phyloP scores from a whole-genome alignment of 768 basidiomycete genomes.

The Suillus ampliporus region DNA sequence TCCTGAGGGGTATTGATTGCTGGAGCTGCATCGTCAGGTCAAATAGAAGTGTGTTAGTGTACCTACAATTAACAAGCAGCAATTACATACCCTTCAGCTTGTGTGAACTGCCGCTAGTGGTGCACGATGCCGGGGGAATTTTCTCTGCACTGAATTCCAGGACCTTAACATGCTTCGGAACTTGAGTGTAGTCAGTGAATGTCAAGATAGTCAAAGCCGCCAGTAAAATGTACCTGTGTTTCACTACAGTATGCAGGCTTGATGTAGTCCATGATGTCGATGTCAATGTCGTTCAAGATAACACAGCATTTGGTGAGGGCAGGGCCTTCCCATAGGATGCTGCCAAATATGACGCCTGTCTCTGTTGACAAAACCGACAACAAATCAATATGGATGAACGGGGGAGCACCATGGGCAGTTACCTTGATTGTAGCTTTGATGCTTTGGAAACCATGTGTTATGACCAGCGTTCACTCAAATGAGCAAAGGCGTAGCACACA shows the following conservation, averaged over 20 bases:
- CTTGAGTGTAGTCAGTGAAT: slow-evolving; percentile 49
- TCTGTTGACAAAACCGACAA: slow-evolving; percentile 87
- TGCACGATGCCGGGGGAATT: too few species aligned
- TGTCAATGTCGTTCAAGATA: slow-evolving; percentile 91
- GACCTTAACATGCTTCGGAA: slow-evolving; percentile 89
- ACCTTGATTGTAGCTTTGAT: slow-evolving; percentile 99
- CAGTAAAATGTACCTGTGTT: slow-evolving; percentile 76
- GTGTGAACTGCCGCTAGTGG: too few species aligned
- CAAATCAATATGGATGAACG: not conserved
- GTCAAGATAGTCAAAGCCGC: slow-evolving; percentile 46
- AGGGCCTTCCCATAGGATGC: slow-evolving; percentile 92
- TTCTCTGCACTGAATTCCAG: too few species aligned
- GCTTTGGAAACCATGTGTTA: slow-evolving; percentile 99
- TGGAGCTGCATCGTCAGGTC: too few species aligned
- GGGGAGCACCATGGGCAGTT: not conserved
- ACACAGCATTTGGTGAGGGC: slow-evolving; percentile 85
- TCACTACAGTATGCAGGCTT: slow-evolving; percentile 89
- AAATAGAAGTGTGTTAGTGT: too few species aligned
- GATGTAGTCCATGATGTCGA: slow-evolving; percentile 98
- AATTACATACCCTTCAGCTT: too few species aligned
- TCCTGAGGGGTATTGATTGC: too few species aligned
- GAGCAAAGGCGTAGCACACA: too few species aligned
- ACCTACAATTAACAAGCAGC: too few species aligned
- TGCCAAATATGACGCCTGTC: slow-evolving; percentile 95
- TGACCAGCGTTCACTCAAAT: too few species aligned